phyloP scores from a whole-genome alignment of 495 filamentous ascomycete genomes.

The Penicillium verhagenii region DNA sequence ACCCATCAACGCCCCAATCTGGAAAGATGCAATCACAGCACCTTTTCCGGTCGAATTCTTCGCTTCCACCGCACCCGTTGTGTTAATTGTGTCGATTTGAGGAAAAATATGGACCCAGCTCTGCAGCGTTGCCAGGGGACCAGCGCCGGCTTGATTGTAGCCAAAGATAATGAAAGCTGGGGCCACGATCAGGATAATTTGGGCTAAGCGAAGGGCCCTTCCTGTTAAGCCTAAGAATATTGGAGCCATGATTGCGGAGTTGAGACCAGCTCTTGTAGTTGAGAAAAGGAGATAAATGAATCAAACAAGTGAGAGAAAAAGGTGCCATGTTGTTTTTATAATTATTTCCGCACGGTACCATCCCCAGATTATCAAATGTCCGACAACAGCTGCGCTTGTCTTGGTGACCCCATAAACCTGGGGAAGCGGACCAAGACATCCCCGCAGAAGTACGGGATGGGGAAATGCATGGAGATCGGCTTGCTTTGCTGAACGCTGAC shows the following conservation, averaged over 20 bases:
- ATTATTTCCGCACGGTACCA: not conserved
- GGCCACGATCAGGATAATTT: constrained; percentile 31
- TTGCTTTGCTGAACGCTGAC: no score
- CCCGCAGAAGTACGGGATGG: no score
- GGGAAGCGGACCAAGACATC: constrained; percentile 10
- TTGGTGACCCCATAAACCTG: constrained; percentile 16
- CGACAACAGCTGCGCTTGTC: constrained; percentile 1
- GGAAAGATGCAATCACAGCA: constrained; percentile 40
- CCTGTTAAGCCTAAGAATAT: constrained; percentile 1
- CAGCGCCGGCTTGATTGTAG: constrained; percentile 32
- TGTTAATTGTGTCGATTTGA: constrained; percentile 33
- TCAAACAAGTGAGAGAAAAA: not conserved
- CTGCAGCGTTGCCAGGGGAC: constrained; percentile 26
- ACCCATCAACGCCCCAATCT: constrained; percentile 43
- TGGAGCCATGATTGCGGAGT: constrained; percentile 1
- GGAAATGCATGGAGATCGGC: no score
- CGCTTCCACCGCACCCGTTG: constrained; percentile 15
- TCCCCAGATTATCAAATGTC: no score
- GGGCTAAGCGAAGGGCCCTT: constrained; percentile 21
- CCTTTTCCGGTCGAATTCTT: constrained; percentile 36
- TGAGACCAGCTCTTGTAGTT: not conserved
- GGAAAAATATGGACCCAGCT: constrained; percentile 33
- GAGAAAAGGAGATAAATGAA: not conserved
- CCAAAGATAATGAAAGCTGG: constrained; percentile 37
- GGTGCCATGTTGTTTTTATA: no score